phyloP scores from a whole-genome alignment of 345 rosid genomes.

The Adansonia digitata region DNA sequence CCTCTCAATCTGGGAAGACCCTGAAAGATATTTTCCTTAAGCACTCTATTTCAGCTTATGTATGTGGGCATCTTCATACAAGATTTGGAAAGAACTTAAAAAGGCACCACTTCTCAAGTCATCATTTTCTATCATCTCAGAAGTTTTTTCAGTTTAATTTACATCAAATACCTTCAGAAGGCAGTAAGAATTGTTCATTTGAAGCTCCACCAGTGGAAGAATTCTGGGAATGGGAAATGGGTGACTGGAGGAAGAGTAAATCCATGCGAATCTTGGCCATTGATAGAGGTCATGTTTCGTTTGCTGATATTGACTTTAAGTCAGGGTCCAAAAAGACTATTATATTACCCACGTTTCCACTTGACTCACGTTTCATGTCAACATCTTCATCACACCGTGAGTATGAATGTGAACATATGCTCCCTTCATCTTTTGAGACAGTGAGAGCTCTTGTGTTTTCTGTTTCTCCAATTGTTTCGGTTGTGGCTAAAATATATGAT shows the following conservation, averaged over 20 bases:
- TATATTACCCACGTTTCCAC: constrained; percentile 82
- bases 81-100: constrained; percentile 86
- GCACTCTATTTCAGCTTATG: constrained; percentile 76
- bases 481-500: constrained; percentile 78
- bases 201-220: constrained; percentile 48
- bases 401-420: constrained; percentile 65
- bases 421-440: constrained; percentile 71
- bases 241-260: constrained; percentile 91
- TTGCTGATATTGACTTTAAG: constrained; percentile 59
- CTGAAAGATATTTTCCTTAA: constrained; percentile 74
- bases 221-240: constrained; percentile 99
- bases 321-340: constrained; percentile 55
- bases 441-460: constrained; percentile 85
- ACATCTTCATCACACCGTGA: constrained; percentile 44
- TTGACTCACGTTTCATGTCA: constrained; percentile 90
- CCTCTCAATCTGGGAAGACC: constrained; percentile 51
- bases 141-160: constrained; percentile 70
- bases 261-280: constrained; percentile 78
- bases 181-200: constrained; percentile 50
- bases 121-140: constrained; percentile 28
- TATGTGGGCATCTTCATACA: constrained; percentile 90
- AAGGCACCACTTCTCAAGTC: constrained; percentile 55
- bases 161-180: constrained; percentile 37
- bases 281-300: constrained; percentile 88
- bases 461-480: constrained; percentile 48